Evolutionary conservation across 2,329 filamentous ascomycete species (phyloP), one percentile per base, ranked within the genome.

Genomic region (Ophiostoma sp.): DNA sequence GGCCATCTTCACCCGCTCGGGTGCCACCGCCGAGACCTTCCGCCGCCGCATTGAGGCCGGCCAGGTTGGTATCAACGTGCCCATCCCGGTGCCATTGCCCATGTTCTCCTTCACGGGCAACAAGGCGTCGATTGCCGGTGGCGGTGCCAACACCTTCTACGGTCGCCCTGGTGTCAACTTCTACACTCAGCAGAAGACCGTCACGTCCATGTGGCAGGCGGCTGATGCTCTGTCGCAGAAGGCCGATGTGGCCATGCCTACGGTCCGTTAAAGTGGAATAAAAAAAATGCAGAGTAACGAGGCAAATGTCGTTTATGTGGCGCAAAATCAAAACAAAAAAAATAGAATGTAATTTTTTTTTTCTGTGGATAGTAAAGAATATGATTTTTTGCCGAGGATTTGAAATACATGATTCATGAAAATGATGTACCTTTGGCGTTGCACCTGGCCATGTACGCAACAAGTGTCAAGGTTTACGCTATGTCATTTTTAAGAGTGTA

Each of bases 171-270:
- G 95, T 31, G 84, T 99, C 81, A 91, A 93, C 80, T 99, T 99
- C 81, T 98, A 97, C 83, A 99, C 96, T 2, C 96, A 98, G 85
- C 89, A 93, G 80, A 98, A 99, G 92, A 99, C 96, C 2, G 96
- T 99, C 68, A 99, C 96, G 71, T 92, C 93, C 77, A 84, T 97
- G 81, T 99, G 96, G 96, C 90, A 90, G 79, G 90, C 88, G 75
- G 90, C 95, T 79, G 95, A 98, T 84, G 95, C 94, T 0, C 88
- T 96, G 68, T 91, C 90, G 72, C 92, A 91, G 77, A 95, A 95
- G 88, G 95, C 95, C 19, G 90, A 91, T 79, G 94, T 97, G 12
- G 88, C 93, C 75, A 98, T 98, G 95, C 95, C 95, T 25, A 88
- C 74, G 33, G 55, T 76, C 63, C 72, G 75, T 39, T 75, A 73